phyloP scores from a whole-genome alignment of 2,329 filamentous ascomycete species.

The Stachybotrys echinatus region DNA sequence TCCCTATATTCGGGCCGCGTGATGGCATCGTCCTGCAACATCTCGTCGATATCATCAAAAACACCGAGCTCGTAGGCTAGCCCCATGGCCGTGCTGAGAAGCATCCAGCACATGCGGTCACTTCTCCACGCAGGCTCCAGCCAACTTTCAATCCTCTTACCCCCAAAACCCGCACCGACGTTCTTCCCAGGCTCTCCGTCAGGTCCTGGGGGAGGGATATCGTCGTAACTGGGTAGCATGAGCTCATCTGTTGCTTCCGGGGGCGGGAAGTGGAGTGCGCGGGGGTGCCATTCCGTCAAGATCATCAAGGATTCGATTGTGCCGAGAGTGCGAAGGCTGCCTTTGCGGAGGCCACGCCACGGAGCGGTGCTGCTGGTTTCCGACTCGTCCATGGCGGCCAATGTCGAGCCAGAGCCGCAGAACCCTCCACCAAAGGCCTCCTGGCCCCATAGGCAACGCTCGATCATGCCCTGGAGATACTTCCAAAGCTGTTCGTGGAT shows the following conservation, averaged over 20 bases:
- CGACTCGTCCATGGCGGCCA: slow-evolving; percentile 40
- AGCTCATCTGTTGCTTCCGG: slow-evolving; percentile 69
- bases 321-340: slow-evolving; percentile 81
- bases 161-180: slow-evolving; percentile 59
- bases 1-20: slow-evolving; percentile 66
- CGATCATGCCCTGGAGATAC: slow-evolving; percentile 91
- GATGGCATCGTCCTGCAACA: slow-evolving; percentile 53
- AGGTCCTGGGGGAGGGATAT: slow-evolving; percentile 28
- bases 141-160: slow-evolving; percentile 88
- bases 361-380: slow-evolving; percentile 65
- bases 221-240: slow-evolving; percentile 54
- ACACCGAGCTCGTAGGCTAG: slow-evolving; percentile 91
- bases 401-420: slow-evolving; percentile 63
- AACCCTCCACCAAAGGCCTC: slow-evolving; percentile 91
- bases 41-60: slow-evolving; percentile 82
- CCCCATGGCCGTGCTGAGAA: slow-evolving; percentile 84
- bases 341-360: slow-evolving; percentile 65
- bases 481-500: slow-evolving; percentile 96
- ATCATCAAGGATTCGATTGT: slow-evolving; percentile 94
- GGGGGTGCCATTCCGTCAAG: slow-evolving; percentile 94
- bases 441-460: slow-evolving; percentile 90
- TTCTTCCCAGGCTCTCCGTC: slow-evolving; percentile 25
- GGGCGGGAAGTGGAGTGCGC: slow-evolving; percentile 88
- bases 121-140: slow-evolving; percentile 92
- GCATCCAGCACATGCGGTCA: slow-evolving; percentile 97